A percentile compares a stretch with the other conserved stretches of the same genome.
Conservation (phyloP, 768 basidiomycete species). For the Boletus sensibilis region DNA sequence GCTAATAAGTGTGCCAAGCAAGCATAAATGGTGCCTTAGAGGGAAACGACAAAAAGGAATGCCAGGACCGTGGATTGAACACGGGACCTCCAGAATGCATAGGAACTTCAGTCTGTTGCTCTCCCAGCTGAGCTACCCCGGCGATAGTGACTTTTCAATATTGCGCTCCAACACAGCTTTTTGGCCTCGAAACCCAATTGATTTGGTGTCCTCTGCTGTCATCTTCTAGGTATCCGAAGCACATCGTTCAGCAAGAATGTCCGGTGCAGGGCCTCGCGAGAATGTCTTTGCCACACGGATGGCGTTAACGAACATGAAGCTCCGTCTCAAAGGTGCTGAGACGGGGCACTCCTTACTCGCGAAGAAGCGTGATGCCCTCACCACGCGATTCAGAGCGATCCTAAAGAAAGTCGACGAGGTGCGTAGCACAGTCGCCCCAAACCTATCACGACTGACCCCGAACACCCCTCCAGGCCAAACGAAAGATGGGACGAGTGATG, state of each 20-base stretch:
- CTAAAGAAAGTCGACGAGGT: slow-evolving; percentile 98
- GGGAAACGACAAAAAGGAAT: slow-evolving; percentile 30
- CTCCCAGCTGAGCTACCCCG: slow-evolving; percentile 76
- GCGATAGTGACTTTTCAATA: slow-evolving; percentile 13
- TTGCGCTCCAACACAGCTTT: background rate
- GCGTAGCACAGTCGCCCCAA: slow-evolving; percentile 18
- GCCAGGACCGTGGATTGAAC: slow-evolving; percentile 79
- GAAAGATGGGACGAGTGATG: slow-evolving; percentile 99
- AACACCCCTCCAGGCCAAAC: slow-evolving; percentile 73
- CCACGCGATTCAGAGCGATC: slow-evolving; percentile 91
- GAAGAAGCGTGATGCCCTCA: slow-evolving; percentile 97
- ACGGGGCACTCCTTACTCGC: slow-evolving; percentile 94
- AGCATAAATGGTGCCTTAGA: background rate
- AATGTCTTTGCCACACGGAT: slow-evolving; percentile 96
- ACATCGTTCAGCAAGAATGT: slow-evolving; percentile 54
- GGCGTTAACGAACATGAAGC: slow-evolving; percentile 92
- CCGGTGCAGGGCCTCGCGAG: slow-evolving; percentile 86
- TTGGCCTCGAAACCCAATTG: background rate
- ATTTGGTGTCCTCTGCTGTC: background rate
- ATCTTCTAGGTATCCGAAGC: background rate
- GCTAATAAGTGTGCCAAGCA: background rate
- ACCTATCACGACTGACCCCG: slow-evolving; percentile 13
- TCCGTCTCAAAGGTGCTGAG: slow-evolving; percentile 87
- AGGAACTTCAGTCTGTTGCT: slow-evolving; percentile 68
- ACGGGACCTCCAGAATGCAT: slow-evolving; percentile 69